Base-by-base conservation (phyloP, 768 basidiomycete species). In the Gyrodon lividus region DNA sequence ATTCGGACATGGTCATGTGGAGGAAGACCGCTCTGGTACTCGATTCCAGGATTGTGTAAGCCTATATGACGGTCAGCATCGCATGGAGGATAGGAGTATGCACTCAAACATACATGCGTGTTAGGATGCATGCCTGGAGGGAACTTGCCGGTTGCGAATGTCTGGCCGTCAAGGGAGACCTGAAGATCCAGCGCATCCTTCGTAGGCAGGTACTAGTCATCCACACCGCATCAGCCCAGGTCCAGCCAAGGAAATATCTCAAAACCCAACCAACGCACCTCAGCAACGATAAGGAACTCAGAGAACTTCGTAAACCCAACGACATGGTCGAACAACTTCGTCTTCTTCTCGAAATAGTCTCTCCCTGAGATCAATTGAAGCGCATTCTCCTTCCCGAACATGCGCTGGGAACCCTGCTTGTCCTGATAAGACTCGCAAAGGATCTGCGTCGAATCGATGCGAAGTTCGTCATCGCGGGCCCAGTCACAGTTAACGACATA, bases 281-380 rank as follows among this genome's bases (percentile, higher is more conserved):
- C 87, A 20, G 96, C 97, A 26, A 98, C 96, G 40, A 98, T 84
- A 66, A 98, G 77, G 67, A 89, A 99, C 73, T 99, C 92, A 0
- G 92, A 92, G 70, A 99, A 99, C 72, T 93, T 95, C 0, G 97
- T 87, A 72, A 95, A 98, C 6, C 97, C 97, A 58, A 93, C 92
- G 48, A 99, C 86, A 38, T 83, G 76, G 41, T 91, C 82, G 62
- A 98, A 99, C 19, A 97, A 67, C 65, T 81, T 88, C 55, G 74
- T 83, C 75, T 83, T 87, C 55, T 77, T 82, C 42, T 57, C 57
- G 65, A 84, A 98, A 72, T 82, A 98, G 49, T 84, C 75, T 10
- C 75, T 67, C 0, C 97, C 96, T 12, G 82, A 80, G 22, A 95
- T 78, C 39, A 98, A 75, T 66, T 95, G 80, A 47, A 98, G 62